Evolutionary conservation across 2,329 filamentous ascomycete species (phyloP).

Genomic region (Exserohilum rostratum): DNA sequence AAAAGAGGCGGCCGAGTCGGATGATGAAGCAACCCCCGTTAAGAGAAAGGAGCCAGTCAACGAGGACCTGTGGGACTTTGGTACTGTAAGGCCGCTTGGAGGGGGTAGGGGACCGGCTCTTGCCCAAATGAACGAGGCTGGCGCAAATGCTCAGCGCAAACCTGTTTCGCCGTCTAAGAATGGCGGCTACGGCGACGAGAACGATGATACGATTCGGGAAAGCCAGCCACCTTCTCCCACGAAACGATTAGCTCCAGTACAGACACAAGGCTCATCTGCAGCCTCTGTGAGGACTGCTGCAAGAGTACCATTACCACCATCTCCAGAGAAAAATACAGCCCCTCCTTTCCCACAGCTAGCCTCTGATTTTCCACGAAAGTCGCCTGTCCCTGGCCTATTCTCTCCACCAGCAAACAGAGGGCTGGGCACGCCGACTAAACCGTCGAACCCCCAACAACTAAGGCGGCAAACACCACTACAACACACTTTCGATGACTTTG

Average conservation of each 20-base stretch:
- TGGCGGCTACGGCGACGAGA: slow-evolving; percentile 44
- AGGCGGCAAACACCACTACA: slow-evolving; percentile 44
- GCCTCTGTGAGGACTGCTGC: slow-evolving; percentile 51
- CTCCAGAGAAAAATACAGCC: slow-evolving; percentile 49
- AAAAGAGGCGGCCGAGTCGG: slow-evolving; percentile 63
- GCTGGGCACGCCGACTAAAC: slow-evolving; percentile 39
- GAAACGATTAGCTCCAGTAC: slow-evolving; percentile 44
- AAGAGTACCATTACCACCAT: slow-evolving; percentile 53
- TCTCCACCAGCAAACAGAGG: slow-evolving; percentile 38
- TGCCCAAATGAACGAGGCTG: slow-evolving; percentile 78
- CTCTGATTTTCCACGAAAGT: slow-evolving; percentile 38
- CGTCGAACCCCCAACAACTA: slow-evolving; percentile 40
- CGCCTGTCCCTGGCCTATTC: slow-evolving; percentile 41
- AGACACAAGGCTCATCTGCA: slow-evolving; percentile 46
- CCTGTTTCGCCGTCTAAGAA: slow-evolving; percentile 34
- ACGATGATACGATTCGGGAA: slow-evolving; percentile 44
- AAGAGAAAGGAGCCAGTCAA: slow-evolving; percentile 59
- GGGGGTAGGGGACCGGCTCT: slow-evolving; percentile 61
- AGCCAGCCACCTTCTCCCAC: slow-evolving; percentile 52
- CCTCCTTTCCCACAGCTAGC: slow-evolving; percentile 40
- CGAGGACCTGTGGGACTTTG: slow-evolving; percentile 98
- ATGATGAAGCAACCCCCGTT: slow-evolving; percentile 44
- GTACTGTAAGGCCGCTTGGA: slow-evolving; percentile 80
- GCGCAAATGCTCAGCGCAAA: slow-evolving; percentile 68
- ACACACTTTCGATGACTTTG: slow-evolving; percentile 52